A percentile compares a stretch with the other conserved stretches of the same genome.
phyloP scores from a whole-genome alignment of 2,329 filamentous ascomycete species.

The Boeremia lycopersici region DNA sequence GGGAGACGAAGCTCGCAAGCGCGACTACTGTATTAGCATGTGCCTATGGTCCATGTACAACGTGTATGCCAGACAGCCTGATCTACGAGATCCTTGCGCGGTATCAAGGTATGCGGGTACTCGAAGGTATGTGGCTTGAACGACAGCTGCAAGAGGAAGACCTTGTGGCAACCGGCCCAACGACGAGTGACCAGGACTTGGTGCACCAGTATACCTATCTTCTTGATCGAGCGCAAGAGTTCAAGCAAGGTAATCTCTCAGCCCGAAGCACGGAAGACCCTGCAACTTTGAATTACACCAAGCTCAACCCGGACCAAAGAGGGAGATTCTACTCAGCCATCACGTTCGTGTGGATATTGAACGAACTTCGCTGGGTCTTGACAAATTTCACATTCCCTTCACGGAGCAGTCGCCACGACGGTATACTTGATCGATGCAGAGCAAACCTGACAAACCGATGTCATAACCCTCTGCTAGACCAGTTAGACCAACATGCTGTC shows the following conservation, averaged over 20 bases:
- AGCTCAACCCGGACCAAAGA: conserved; percentile 27
- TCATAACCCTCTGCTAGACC: conserved; percentile 20
- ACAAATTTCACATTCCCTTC: conserved; percentile 20
- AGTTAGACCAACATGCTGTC: conserved; percentile 26
- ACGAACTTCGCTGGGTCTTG: conserved; percentile 34
- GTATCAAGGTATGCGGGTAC: conserved; percentile 30
- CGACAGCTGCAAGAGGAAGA: conserved; percentile 22
- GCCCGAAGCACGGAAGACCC: background rate
- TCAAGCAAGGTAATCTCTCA: background rate
- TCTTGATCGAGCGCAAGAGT: background rate
- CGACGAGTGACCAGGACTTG: background rate
- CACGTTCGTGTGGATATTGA: conserved; percentile 29
- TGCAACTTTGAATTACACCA: conserved; percentile 12
- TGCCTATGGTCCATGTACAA: background rate
- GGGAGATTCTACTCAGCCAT: conserved; percentile 31
- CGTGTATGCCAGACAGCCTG: conserved; percentile 18
- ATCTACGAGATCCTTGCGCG: conserved; percentile 32
- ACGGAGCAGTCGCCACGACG: conserved; percentile 6
- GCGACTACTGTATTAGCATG: background rate
- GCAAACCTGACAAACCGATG: background rate
- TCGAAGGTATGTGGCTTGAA: conserved; percentile 31
- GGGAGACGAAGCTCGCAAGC: background rate
- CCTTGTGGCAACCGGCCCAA: conserved; percentile 19
- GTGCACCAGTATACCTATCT: background rate
- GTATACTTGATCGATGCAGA: background rate